Percentiles rank a stretch among this genome's conserved stretches.
Evolutionary conservation across 78 protist genomes (phyloP).

Genomic region (Polysphondylium violaceum): DNA sequence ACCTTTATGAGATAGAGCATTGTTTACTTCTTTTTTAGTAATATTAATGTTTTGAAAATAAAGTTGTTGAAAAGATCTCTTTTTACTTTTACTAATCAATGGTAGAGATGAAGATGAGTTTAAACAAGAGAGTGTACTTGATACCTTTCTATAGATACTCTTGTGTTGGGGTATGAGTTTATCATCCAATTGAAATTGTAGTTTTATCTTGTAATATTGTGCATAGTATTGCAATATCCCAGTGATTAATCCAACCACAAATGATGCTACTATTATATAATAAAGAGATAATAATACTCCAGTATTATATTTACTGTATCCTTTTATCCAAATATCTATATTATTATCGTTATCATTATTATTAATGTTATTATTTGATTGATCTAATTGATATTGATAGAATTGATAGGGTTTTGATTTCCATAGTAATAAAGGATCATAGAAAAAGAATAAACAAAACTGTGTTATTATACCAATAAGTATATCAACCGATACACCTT

Average conservation of each 20-base stretch:
- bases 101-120: neutral
- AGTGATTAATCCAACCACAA: neutral
- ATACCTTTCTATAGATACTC: too few species aligned
- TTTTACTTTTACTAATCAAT: neutral
- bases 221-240: slow-evolving; percentile 4
- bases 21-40: slow-evolving; percentile 12
- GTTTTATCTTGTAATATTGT: slow-evolving; percentile 13
- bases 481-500: slow-evolving; percentile 26
- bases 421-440: slow-evolving; percentile 18
- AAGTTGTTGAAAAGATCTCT: neutral
- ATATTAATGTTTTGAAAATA: neutral
- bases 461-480: neutral
- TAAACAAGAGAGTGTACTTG: slow-evolving; percentile 15
- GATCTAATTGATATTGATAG: neutral
- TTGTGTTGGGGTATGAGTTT: slow-evolving; percentile 1
- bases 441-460: neutral
- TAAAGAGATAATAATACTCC: neutral
- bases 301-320: neutral
- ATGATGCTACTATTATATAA: neutral
- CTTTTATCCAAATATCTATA: neutral
- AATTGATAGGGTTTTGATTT: slow-evolving; percentile 23
- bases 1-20: neutral
- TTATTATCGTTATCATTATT: slow-evolving; percentile 1
- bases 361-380: neutral
- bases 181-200: slow-evolving; percentile 21